phyloP scores from a whole-genome alignment of 495 filamentous ascomycete species.

The Trypethelium eluteriae region DNA sequence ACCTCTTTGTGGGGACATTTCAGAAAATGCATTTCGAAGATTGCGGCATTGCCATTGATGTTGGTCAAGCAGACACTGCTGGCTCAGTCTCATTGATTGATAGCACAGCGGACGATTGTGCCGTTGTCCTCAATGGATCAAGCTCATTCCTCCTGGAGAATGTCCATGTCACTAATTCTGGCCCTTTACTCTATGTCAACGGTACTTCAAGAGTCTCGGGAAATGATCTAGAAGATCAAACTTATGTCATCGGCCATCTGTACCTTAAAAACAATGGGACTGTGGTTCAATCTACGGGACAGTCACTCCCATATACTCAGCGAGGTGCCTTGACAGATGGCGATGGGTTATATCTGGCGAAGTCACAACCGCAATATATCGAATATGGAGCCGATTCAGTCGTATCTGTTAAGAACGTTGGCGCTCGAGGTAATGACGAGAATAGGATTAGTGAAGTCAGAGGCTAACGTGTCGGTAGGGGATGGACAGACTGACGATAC shows the following conservation, averaged over 20 bases:
- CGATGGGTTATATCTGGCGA: constrained; percentile 28
- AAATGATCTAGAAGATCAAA: not conserved
- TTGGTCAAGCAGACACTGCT: constrained; percentile 14
- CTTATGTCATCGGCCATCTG: not conserved
- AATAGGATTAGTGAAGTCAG: not conserved
- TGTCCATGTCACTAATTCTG: constrained; percentile 26
- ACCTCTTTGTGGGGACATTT: constrained; percentile 3
- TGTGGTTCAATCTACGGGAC: not conserved
- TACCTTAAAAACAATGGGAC: not conserved
- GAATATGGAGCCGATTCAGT: constrained; percentile 21
- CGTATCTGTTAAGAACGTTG: constrained; percentile 26
- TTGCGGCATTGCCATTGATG: constrained; percentile 8
- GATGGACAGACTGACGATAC: constrained; percentile 35
- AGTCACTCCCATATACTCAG: not conserved
- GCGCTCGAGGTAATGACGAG: constrained; percentile 9
- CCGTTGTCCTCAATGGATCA: constrained; percentile 26
- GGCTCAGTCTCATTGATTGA: constrained; percentile 33
- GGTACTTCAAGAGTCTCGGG: not conserved
- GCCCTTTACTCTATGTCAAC: not conserved
- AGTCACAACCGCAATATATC: constrained; percentile 35
- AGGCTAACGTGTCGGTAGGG: not conserved
- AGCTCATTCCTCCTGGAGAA: constrained; percentile 35
- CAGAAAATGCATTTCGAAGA: constrained; percentile 5
- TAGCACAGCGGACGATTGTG: constrained; percentile 25
- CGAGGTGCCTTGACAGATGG: not conserved